These are phyloP conservation scores for Myxozyma kluyveri DNA, from an alignment of 805 yeast species.

Conservation along the genomic window DNA sequence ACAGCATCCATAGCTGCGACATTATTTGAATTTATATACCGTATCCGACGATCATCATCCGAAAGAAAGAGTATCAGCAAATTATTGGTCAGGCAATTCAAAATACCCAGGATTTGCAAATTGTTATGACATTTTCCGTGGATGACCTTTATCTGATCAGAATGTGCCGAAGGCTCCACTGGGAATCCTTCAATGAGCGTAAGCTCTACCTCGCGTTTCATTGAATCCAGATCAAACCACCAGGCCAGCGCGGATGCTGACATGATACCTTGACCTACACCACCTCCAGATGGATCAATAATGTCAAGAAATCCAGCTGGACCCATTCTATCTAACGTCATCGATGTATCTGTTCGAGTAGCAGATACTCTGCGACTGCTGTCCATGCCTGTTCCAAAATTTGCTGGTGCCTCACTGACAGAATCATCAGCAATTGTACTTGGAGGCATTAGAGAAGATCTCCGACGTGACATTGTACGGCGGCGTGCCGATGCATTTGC, in stretches of 20 bases:
- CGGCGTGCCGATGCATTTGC: slow-evolving; percentile 8
- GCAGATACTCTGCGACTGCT: slow-evolving; percentile 10
- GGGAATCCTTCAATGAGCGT: slow-evolving; percentile 21
- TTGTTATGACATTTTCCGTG: slow-evolving; percentile 34
- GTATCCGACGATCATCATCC: not conserved
- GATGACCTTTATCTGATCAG: slow-evolving; percentile 2
- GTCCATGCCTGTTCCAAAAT: slow-evolving; percentile 4
- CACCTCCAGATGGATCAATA: not conserved
- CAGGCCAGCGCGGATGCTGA: slow-evolving; percentile 11
- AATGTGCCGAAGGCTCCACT: not conserved
- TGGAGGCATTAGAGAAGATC: slow-evolving; percentile 23
- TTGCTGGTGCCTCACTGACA: not conserved
- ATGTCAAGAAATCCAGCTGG: slow-evolving; percentile 27
- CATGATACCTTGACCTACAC: not conserved
- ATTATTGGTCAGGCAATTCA: not conserved
- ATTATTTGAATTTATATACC: not conserved
- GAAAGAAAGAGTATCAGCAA: not conserved
- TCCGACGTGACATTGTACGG: slow-evolving; percentile 22
- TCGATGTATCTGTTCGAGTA: slow-evolving; percentile 18
- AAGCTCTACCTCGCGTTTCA: slow-evolving; percentile 34
- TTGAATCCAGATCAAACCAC: slow-evolving; percentile 23
- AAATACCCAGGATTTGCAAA: not conserved
- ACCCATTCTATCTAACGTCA: slow-evolving; percentile 40
- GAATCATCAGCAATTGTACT: slow-evolving; percentile 11
- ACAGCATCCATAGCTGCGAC: not conserved